Evolutionary conservation across 306 rosid species (phyloP), one percentile per base, ranked within the genome.

Genomic region (Citrullus mucosospermus): DNA sequence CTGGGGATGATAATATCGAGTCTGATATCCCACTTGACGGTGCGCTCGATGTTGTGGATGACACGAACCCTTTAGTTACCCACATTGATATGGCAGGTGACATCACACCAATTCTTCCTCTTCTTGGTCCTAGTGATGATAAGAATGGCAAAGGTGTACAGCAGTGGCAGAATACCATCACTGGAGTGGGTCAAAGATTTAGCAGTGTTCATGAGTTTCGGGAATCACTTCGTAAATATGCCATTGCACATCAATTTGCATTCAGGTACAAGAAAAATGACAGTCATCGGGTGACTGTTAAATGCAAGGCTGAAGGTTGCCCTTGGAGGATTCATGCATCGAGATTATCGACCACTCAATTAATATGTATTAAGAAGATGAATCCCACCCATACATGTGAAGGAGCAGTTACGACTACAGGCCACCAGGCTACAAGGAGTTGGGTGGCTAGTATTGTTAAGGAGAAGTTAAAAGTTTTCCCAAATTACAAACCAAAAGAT

Each of bases 301-400:
- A 92, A 88, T 95, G 98, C 85, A 95, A 95, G 85, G 94, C 96
- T n/a, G 98, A 95, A 80, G 96, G 96, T 74, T 95, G 98, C 79
- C 97, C 92, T 25, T 95, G 98, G 98, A 91, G 98, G 86, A 95
- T 95, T 81, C 98, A 95, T 81, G 98, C 98, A 39, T 95, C 98
- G 11, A 90, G 97, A 88, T 80, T 95, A 82, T 95, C 98, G 17
- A 92, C 93, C 16, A 92, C 98, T 69, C 98, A 88, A 76, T 85
- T 95, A 87, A 95, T 95, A 84, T 95, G 98, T 80, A 92, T 95
- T 79, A 95, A 95, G 89, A 95, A 95, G 85, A 95, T 95, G 96
- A 91, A 89, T 85, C 66, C 97, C 46, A 77, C 83, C 5, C 98
- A 95, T 84, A 86, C 90, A 10, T 95, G 98, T 79, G 97, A 91